These are phyloP conservation scores for Euphorbia peplus DNA, from an alignment of 345 rosid genomes.

Conservation along the genomic window DNA sequence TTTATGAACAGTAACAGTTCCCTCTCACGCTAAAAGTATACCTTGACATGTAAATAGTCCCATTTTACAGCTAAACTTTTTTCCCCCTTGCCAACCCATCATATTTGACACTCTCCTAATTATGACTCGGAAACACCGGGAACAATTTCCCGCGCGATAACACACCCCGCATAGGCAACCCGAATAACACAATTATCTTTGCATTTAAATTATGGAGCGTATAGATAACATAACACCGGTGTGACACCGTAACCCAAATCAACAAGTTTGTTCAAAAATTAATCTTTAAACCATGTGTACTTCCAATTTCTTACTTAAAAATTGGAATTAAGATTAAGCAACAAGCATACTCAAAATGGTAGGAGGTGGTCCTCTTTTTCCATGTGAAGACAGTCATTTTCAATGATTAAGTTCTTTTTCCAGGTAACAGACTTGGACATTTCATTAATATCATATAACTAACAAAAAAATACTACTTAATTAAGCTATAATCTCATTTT, in stretches of 20 bases:
- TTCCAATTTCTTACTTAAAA: background rate
- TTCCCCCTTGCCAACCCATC: background rate
- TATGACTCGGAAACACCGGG: background rate
- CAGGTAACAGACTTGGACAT: background rate
- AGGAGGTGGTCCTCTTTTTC: background rate
- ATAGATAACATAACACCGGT: too few relatives aligned
- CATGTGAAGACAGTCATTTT: conserved; percentile 4
- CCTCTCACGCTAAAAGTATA: background rate
- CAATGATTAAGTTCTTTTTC: background rate
- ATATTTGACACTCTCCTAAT: background rate
- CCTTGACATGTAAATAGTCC: background rate
- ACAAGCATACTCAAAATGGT: background rate
- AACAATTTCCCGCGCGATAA: too few relatives aligned
- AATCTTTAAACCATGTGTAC: background rate
- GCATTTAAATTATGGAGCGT: too few relatives aligned
- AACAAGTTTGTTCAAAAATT: background rate
- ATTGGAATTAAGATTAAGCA: background rate
- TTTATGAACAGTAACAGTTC: background rate
- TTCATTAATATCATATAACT: too few relatives aligned
- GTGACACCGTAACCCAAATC: too few relatives aligned
- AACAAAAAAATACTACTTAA: background rate
- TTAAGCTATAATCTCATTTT: background rate
- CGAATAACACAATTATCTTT: too few relatives aligned
- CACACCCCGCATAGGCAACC: too few relatives aligned
- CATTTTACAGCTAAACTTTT: background rate